Percentiles rank a stretch among this genome's conserved stretches.
These are phyloP conservation scores for Microbotryum saponariae DNA, from an alignment of 1,284 basidiomycete species.

Conservation along the genomic window DNA sequence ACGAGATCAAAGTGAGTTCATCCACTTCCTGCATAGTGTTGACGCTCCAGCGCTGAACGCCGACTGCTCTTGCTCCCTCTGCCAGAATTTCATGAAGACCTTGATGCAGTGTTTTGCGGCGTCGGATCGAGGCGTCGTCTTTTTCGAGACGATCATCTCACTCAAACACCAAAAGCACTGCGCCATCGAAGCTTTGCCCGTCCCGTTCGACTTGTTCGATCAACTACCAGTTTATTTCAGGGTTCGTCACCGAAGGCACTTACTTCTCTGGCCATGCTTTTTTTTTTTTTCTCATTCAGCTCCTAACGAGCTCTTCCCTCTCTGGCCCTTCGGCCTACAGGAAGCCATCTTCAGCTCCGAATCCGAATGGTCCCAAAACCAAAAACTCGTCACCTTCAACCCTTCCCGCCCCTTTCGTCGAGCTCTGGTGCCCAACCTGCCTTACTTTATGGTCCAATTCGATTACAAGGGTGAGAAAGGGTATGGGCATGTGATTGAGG, in stretches of 20 bases:
- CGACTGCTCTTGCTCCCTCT: constrained; percentile 1
- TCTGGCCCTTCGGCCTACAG: constrained; percentile 44
- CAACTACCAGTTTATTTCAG: constrained; percentile 88
- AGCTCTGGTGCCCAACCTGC: constrained; percentile 88
- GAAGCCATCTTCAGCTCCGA: constrained; percentile 88
- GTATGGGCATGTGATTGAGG: constrained; percentile 95
- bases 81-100: constrained; percentile 97
- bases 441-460: constrained; percentile 98
- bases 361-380: constrained; percentile 94
- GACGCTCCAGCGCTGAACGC: not conserved
- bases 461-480: constrained; percentile 95
- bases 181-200: constrained; percentile 79
- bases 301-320: too few species aligned
- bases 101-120: constrained; percentile 82
- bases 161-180: constrained; percentile 84
- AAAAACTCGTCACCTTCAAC: constrained; percentile 85
- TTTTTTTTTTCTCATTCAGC: too few species aligned
- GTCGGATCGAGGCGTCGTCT: constrained; percentile 79
- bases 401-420: constrained; percentile 74
- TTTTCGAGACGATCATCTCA: constrained; percentile 84
- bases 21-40: not conserved
- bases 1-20: constrained; percentile 71
- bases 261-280: too few species aligned
- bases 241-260: constrained; percentile 43
- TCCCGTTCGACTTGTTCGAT: constrained; percentile 76